Percentiles rank a stretch among this genome's conserved stretches.
Evolutionary conservation across 2,329 filamentous ascomycete genomes (phyloP).

Genomic region (Diaporthe velutina): DNA sequence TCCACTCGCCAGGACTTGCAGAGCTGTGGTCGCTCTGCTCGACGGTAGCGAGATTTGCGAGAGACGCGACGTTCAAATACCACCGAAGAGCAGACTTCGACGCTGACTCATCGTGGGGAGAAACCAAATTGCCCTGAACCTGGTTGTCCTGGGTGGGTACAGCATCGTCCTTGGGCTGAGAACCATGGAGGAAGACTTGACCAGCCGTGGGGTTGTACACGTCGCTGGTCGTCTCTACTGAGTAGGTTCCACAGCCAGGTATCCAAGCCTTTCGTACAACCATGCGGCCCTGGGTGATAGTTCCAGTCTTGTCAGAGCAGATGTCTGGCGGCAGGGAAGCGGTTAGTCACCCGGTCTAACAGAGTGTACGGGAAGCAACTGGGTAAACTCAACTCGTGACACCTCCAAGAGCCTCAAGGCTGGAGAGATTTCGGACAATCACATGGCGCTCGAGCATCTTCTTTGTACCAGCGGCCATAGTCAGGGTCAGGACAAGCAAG

Average conservation of each 20-base stretch:
- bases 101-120: conserved; percentile 40
- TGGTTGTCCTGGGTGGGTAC: conserved; percentile 39
- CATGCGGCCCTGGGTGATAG: conserved; percentile 75
- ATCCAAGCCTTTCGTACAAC: conserved; percentile 72
- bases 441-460: conserved; percentile 60
- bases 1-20: conserved; percentile 60
- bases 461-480: conserved; percentile 72
- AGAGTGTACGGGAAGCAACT: background rate
- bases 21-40: conserved; percentile 52
- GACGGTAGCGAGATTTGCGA: conserved; percentile 67
- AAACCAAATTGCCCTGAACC: too few species aligned
- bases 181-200: conserved; percentile 41
- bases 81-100: conserved; percentile 51
- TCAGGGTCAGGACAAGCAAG: conserved; percentile 76
- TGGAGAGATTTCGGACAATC: conserved; percentile 68
- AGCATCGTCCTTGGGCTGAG: background rate
- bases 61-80: conserved; percentile 67
- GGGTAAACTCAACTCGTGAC: conserved; percentile 52
- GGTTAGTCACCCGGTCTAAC: too few species aligned
- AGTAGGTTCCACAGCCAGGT: conserved; percentile 68
- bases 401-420: conserved; percentile 67
- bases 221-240: conserved; percentile 67
- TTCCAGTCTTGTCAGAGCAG: conserved; percentile 76
- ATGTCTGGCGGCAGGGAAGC: conserved; percentile 48
- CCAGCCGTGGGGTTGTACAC: conserved; percentile 70